Base-by-base conservation (phyloP, 495 filamentous ascomycete species). In the Penicillium bovifimosum region DNA sequence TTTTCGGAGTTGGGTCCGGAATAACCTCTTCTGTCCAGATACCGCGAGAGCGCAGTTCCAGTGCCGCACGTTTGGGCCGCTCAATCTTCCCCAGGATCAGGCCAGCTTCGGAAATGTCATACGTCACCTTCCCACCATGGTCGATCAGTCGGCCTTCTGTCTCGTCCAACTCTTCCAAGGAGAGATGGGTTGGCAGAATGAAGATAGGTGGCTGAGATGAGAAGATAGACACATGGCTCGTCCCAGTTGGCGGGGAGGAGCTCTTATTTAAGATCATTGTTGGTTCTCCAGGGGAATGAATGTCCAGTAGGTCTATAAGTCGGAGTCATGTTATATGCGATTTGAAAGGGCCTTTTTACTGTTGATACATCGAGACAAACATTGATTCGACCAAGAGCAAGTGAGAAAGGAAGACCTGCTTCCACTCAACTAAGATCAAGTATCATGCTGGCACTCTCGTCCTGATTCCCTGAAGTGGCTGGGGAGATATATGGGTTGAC, bases 41-140 rank as follows among this genome's bases (percentile, higher is more conserved):
- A 17, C 75, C 86, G 39, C 76, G 77, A 32, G 80, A 79, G 38
- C 89, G 78, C 33, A 96, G 72, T 69, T 97, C 92, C 50, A 93
- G 80, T 9, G 77, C 75, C 1, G 87, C 90, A 9, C 92, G 81
- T 57, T 81, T 79, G 48, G 82, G 81, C 41, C 81, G 84, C 0
- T 69, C 70, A 26, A 95, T 76, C 47, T 82, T 87, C 0, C 85
- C 89, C 17, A 98, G 69, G 5, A 96, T 64, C 2, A 96, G 51
- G 9, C 76, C 75, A 6, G 91, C 90, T 62, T 95, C 86, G 3
- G 74, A 69, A 44, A 85, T 71, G 61, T 91, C 82, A 47, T 85
- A 85, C 0, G 90, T 95, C 38, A 96, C 64, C 0, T 65, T 70
- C 2, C 80, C 84, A 17, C 72, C 71, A 41, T 61, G 54, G 0